Evolutionary conservation across 116 monocot genomes (phyloP), one percentile per base, ranked within the genome.

Genomic region (Phalaenopsis hybrid): DNA sequence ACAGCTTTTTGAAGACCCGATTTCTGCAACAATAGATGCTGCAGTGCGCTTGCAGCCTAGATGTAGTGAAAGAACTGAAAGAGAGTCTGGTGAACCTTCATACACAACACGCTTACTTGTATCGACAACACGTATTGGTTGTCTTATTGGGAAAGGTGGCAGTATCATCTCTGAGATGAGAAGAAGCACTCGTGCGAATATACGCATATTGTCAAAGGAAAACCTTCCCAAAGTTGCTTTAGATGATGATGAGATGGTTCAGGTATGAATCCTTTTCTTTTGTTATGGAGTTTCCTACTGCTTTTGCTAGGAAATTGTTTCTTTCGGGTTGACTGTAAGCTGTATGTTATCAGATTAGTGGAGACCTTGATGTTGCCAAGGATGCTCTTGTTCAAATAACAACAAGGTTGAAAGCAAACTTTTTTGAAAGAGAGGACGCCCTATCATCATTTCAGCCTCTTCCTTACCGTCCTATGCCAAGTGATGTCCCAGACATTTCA

Each of bases 191-290:
- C 84, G 87, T 13, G 98, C 98, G 81, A 95, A 93, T 80, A 95
- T 98, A 28, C 94, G 95, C 9, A 92, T 98, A 68, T 85, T 98
- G 18, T 86, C 98, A 20, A 98, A 98, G 72, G 98, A 98, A 73
- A 86, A 95, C 72, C 86, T 98, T 58, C 96, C 94, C 0, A 96
- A 96, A 87, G 89, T 96, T 79, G 96, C 96, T 74, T 65, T 89
- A 51, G 90, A 93, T 67, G 95, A 98, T 78, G 98, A 98, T 85
- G 98, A 98, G 81, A 98, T 98, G 98, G 93, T 95, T 84, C 98
- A 98, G 91, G 98, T 98, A 90, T 65, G 44, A 5, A 21, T 78
- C 2, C 1, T 74, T 45, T 46, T 77, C 1, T 74, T 45, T 46
- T 77, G 4, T 77, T 77, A 51, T 51, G 51, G 4, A 49, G 52